Evolutionary conservation across 2,329 filamentous ascomycete genomes (phyloP).

Genomic region (Diaporthe eres): DNA sequence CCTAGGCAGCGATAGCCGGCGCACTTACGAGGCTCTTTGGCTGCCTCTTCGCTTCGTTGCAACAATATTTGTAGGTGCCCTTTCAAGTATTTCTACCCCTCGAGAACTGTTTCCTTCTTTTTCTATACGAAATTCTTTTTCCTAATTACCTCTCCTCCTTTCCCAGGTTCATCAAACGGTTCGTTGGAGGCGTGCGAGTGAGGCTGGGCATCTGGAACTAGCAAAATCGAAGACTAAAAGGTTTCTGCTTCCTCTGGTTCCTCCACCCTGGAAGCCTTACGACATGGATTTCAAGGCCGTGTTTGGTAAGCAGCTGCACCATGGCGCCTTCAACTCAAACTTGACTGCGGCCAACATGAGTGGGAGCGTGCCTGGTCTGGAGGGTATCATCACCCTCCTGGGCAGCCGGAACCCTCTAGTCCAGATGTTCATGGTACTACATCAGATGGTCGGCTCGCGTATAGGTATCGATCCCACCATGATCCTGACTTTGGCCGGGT

Average conservation of each 20-base stretch:
- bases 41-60: neutral
- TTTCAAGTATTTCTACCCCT: neutral
- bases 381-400: slow-evolving; percentile 61
- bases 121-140: neutral
- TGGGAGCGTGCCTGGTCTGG: slow-evolving; percentile 48
- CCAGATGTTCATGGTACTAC: slow-evolving; percentile 58
- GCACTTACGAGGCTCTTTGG: neutral
- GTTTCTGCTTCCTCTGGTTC: neutral
- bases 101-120: neutral
- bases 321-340: slow-evolving; percentile 45
- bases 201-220: neutral
- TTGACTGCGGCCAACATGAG: slow-evolving; percentile 41
- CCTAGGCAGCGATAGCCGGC: slow-evolving; percentile 4
- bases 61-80: neutral
- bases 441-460: slow-evolving; percentile 59
- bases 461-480: slow-evolving; percentile 65
- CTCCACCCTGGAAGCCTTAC: neutral
- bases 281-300: slow-evolving; percentile 47
- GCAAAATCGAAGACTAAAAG: neutral
- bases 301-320: slow-evolving; percentile 42
- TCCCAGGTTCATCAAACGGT: slow-evolving; percentile 1
- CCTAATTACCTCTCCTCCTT: neutral
- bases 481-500: slow-evolving; percentile 60
- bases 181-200: neutral
- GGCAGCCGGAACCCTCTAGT: slow-evolving; percentile 60